phyloP scores from a whole-genome alignment of 1,284 basidiomycete species.

The Termitomyces sp. region DNA sequence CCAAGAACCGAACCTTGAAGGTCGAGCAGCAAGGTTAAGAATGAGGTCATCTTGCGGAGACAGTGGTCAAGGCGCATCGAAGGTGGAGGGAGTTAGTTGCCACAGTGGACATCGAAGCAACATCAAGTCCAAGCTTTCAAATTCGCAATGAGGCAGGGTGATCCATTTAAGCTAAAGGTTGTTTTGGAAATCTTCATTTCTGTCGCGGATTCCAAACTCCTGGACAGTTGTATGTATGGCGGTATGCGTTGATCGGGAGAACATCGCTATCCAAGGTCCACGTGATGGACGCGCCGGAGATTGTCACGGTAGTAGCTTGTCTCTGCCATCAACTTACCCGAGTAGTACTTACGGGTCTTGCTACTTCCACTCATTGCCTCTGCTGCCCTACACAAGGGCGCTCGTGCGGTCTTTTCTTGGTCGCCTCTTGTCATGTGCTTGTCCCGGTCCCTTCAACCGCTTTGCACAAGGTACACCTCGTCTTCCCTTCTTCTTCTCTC shows the following conservation, averaged over 20 bases:
- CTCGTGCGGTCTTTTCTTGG: slow-evolving; percentile 13
- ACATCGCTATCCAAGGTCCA: slow-evolving; percentile 7
- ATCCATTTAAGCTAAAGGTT: no score
- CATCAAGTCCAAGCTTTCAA: no score
- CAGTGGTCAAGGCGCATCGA: no score
- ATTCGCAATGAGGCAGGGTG: no score
- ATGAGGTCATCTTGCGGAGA: no score
- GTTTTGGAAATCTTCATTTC: not conserved
- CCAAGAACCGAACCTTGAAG: no score
- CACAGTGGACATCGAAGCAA: no score
- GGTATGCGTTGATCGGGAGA: no score
- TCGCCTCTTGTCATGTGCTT: slow-evolving; percentile 17
- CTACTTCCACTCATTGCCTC: slow-evolving; percentile 8
- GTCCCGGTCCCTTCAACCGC: slow-evolving; percentile 10
- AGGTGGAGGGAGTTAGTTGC: no score
- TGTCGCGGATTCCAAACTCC: not conserved
- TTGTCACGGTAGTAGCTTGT: not conserved
- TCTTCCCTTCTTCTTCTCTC: slow-evolving; percentile 9
- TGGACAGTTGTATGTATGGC: no score
- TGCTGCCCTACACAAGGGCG: slow-evolving; percentile 3
- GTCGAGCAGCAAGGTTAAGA: no score
- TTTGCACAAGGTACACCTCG: slow-evolving; percentile 11
- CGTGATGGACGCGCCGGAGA: slow-evolving; percentile 9
- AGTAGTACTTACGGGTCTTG: not conserved
- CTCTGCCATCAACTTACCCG: not conserved